These are phyloP conservation scores for Blastobotrys americana DNA, from an alignment of 805 yeast genomes.

Conservation along the genomic window DNA sequence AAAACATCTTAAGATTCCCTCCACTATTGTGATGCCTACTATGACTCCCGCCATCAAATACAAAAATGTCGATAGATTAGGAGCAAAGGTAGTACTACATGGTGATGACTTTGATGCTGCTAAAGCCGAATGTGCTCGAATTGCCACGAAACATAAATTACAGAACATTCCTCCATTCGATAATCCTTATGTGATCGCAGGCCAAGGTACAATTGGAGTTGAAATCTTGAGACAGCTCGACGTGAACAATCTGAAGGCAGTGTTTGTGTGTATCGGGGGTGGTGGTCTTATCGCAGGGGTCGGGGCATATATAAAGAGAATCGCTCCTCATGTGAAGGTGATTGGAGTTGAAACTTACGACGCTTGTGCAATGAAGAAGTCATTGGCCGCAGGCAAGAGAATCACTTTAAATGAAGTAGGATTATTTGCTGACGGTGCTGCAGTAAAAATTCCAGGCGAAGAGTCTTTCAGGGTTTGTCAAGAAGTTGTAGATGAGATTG, in stretches of 20 bases:
- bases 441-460: constrained; percentile 81
- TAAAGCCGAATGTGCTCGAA: constrained; percentile 75
- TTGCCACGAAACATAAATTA: constrained; percentile 61
- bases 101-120: constrained; percentile 97
- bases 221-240: constrained; percentile 85
- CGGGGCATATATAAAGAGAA: constrained; percentile 80
- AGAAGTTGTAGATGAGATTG: constrained; percentile 81
- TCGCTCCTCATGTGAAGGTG: constrained; percentile 95
- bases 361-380: constrained; percentile 84
- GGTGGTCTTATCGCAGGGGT: constrained; percentile 94
- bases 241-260: constrained; percentile 68
- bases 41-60: constrained; percentile 94
- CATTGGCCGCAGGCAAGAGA: constrained; percentile 50
- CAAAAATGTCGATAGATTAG: constrained; percentile 83
- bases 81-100: constrained; percentile 84
- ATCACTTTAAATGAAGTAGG: constrained; percentile 69
- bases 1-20: constrained; percentile 73
- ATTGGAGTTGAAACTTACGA: constrained; percentile 95
- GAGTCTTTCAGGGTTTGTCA: constrained; percentile 81
- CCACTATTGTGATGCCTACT: constrained; percentile 97
- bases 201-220: constrained; percentile 96
- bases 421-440: constrained; percentile 97
- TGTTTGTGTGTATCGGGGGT: constrained; percentile 93
- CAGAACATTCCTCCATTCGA: constrained; percentile 97
- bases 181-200: constrained; percentile 97